These are phyloP conservation scores for Pisolithus tinctorius DNA, from an alignment of 768 basidiomycete genomes.

Conservation along the genomic window DNA sequence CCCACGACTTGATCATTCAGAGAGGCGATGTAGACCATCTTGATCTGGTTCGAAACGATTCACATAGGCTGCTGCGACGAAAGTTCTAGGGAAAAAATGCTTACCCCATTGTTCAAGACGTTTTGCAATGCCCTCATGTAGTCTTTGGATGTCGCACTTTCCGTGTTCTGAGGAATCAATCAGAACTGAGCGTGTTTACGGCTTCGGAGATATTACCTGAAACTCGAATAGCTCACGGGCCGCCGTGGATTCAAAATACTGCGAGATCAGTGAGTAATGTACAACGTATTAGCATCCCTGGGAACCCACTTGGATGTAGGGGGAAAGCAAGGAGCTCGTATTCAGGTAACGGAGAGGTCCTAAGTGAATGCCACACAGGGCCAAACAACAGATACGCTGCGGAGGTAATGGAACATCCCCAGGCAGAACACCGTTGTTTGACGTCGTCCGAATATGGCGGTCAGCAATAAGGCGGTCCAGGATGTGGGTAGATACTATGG, in stretches of 20 bases:
- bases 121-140: constrained; percentile 70
- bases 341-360: constrained; percentile 75
- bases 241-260: constrained; percentile 87
- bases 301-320: constrained; percentile 64
- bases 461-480: constrained; percentile 76
- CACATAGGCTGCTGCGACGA: constrained; percentile 2
- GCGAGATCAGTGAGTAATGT: constrained; percentile 1
- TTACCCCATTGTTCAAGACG: constrained; percentile 71
- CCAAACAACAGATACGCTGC: constrained; percentile 70
- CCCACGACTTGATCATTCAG: constrained; percentile 87
- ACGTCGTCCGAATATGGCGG: constrained; percentile 60
- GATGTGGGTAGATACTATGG: constrained; percentile 87
- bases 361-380: constrained; percentile 79
- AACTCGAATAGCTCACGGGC: constrained; percentile 94
- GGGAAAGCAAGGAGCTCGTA: constrained; percentile 66
- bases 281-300: not conserved
- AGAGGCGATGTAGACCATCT: constrained; percentile 86
- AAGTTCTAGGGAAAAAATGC: constrained; percentile 13
- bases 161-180: constrained; percentile 57
- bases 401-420: constrained; percentile 36
- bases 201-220: constrained; percentile 48
- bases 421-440: constrained; percentile 31
- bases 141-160: constrained; percentile 68
- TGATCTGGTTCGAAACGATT: constrained; percentile 40
- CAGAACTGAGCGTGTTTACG: constrained; percentile 5